phyloP scores from a whole-genome alignment of 192 early-diverging fungal species.

The Geranomyces michiganensis region DNA sequence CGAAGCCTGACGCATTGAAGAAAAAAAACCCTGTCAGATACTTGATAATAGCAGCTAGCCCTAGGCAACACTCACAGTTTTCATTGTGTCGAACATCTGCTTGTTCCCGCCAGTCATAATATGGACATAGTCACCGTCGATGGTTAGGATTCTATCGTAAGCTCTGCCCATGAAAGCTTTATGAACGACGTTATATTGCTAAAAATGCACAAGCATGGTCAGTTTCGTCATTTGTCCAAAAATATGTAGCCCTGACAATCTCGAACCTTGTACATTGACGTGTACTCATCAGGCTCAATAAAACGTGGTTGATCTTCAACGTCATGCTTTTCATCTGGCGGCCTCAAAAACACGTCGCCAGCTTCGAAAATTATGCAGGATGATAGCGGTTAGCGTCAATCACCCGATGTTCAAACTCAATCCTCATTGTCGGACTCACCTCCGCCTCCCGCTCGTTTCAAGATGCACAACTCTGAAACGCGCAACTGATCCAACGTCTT shows the following conservation, averaged over 20 bases:
- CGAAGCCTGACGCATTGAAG: conserved; percentile 31
- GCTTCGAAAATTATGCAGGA: conserved; percentile 45
- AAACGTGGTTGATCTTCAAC: conserved; percentile 39
- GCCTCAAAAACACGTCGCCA: conserved; percentile 62
- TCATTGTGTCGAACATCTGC: conserved; percentile 79
- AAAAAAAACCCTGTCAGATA: background rate
- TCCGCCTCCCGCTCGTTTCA: conserved; percentile 67
- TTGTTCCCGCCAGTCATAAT: conserved; percentile 82
- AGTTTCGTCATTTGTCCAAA: no score
- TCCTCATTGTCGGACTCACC: conserved; percentile 33
- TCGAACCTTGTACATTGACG: conserved; percentile 54
- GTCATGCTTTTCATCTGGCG: conserved; percentile 49
- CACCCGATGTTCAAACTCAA: background rate
- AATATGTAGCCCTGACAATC: no score
- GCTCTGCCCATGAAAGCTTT: conserved; percentile 80
- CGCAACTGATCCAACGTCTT: conserved; percentile 72
- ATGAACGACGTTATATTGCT: conserved; percentile 84
- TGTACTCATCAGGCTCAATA: conserved; percentile 51
- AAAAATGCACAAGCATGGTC: background rate
- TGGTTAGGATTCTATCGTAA: conserved; percentile 83
- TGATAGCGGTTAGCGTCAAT: no score
- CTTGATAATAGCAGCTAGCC: no score
- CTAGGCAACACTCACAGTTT: conserved; percentile 70
- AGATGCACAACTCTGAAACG: conserved; percentile 69
- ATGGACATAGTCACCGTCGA: conserved; percentile 93